Evolutionary conservation across 148 eudicot genomes (phyloP).

Genomic region (Rhododendron griersonianum): DNA sequence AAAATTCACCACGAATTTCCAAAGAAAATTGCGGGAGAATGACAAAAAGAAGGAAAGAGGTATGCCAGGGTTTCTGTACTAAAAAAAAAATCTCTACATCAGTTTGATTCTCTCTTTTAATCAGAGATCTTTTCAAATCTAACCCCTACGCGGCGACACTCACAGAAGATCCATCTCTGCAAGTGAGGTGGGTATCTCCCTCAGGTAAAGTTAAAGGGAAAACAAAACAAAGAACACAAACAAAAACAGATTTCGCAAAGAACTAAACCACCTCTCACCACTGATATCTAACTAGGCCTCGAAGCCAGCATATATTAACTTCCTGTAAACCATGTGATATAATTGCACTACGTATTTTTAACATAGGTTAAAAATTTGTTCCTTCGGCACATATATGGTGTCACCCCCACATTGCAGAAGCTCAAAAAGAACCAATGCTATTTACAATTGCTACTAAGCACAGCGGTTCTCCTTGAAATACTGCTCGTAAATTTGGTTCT

Average conservation of each 20-base stretch:
- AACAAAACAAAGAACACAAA: background rate
- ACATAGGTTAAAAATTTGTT: background rate
- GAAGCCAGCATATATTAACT: background rate
- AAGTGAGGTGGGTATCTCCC: background rate
- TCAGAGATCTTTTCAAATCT: background rate
- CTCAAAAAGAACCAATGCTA: conserved; percentile 30
- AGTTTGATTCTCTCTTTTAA: background rate
- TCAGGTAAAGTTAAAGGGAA: background rate
- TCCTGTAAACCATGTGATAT: background rate
- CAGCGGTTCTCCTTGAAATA: conserved; percentile 29
- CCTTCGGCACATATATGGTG: background rate
- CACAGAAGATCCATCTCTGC: background rate
- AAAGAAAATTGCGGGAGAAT: background rate
- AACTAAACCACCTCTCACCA: background rate
- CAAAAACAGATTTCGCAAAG: background rate
- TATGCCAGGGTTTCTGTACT: background rate
- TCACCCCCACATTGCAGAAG: conserved; percentile 17
- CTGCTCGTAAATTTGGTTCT: conserved; percentile 19
- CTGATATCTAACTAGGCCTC: background rate
- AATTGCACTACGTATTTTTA: background rate
- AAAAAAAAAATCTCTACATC: background rate
- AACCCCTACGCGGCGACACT: background rate
- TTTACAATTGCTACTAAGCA: conserved; percentile 18
- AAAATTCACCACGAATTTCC: background rate
- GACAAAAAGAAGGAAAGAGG: background rate